phyloP scores from a whole-genome alignment of 345 rosid genomes.

The Rhizophora mangle region DNA sequence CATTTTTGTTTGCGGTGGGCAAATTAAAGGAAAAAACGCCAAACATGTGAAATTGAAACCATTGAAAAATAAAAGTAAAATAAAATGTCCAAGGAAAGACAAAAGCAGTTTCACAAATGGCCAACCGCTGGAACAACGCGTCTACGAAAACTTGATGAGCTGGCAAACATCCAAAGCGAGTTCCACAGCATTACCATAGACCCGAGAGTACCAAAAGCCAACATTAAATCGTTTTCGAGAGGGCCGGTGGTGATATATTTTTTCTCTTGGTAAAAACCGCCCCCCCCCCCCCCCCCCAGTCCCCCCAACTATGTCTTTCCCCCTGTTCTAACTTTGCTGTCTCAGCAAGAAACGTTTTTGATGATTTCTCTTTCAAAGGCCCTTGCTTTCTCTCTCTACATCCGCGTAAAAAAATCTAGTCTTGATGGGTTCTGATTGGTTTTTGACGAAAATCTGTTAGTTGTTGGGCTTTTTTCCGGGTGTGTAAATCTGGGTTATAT shows the following conservation, averaged over 20 bases:
- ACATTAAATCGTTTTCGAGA: conserved; percentile 12
- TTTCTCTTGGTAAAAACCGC: conserved; percentile 24
- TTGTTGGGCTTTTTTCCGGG: conserved; percentile 14
- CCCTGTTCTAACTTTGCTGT: conserved; percentile 34
- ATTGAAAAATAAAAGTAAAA: too few species aligned
- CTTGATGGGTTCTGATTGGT: conserved; percentile 13
- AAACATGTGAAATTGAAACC: too few species aligned
- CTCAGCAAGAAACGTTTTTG: conserved; percentile 46
- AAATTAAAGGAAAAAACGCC: too few species aligned
- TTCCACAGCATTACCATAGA: background rate
- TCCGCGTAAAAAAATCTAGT: background rate
- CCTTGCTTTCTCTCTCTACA: conserved; percentile 7
- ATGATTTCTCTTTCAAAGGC: conserved; percentile 21
- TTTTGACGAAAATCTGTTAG: conserved; percentile 6
- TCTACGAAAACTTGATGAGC: background rate
- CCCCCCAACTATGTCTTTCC: background rate
- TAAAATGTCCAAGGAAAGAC: background rate
- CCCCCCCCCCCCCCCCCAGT: background rate
- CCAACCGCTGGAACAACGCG: conserved; percentile 14
- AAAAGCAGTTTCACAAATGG: conserved; percentile 12
- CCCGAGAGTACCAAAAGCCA: conserved; percentile 7
- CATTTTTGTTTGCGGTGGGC: too few species aligned
- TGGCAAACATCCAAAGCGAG: conserved; percentile 27
- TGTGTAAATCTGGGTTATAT: conserved; percentile 23
- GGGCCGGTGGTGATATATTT: background rate